phyloP scores from a whole-genome alignment of 2,329 filamentous ascomycete species.

The Colletotrichum camelliae region DNA sequence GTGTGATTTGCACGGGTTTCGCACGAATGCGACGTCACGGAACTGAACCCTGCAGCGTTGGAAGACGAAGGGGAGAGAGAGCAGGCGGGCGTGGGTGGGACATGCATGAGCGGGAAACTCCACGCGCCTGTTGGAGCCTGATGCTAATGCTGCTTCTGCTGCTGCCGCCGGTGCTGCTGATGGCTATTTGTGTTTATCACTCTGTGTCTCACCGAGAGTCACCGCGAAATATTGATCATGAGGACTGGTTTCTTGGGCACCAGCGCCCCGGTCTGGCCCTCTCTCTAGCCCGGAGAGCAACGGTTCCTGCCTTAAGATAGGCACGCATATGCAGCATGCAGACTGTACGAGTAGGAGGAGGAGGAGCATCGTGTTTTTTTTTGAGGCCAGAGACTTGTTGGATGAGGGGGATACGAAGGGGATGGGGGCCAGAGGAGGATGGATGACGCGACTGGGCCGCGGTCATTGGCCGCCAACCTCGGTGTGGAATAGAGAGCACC shows the following conservation, averaged over 20 bases:
- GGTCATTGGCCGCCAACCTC: neutral
- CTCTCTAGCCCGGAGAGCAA: neutral
- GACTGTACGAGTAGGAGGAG: neutral
- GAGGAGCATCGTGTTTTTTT: neutral
- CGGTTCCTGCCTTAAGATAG: neutral
- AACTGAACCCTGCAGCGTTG: neutral
- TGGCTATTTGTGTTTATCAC: neutral
- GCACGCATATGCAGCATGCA: neutral
- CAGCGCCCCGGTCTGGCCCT: neutral
- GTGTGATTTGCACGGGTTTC: neutral
- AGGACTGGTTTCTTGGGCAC: neutral
- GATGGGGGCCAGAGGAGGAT: neutral
- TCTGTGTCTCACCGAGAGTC: neutral
- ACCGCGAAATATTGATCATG: neutral
- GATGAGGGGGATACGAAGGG: neutral
- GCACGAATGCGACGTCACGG: neutral
- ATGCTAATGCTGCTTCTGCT: neutral
- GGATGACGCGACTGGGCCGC: neutral
- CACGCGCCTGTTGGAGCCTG: neutral
- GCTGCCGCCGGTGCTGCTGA: neutral
- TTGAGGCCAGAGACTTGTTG: neutral
- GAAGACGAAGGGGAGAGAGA: neutral
- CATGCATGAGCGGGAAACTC: neutral
- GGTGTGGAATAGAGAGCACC: neutral
- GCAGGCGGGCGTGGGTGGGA: neutral